These are phyloP conservation scores for Spencermartinsiella europaea DNA, from an alignment of 805 yeast genomes.

Conservation along the genomic window DNA sequence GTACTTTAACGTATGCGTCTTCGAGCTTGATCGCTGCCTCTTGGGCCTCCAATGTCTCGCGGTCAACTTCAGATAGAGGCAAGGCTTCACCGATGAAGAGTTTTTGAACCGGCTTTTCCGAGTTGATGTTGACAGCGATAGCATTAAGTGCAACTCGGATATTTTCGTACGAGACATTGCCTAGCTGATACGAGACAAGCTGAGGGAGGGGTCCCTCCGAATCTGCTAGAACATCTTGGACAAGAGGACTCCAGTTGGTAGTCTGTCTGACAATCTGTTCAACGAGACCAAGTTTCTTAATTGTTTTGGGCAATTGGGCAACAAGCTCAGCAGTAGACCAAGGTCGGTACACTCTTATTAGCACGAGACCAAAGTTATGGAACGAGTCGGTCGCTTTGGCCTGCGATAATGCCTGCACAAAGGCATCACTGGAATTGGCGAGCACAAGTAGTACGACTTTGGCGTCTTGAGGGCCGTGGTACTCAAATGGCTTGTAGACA, in stretches of 20 bases:
- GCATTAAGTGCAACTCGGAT: conserved; percentile 41
- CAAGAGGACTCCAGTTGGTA: conserved; percentile 59
- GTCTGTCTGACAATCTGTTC: conserved; percentile 53
- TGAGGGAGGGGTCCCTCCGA: conserved; percentile 14
- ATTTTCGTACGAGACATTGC: conserved; percentile 37
- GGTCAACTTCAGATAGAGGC: conserved; percentile 20
- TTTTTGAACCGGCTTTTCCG: conserved; percentile 55
- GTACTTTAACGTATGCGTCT: conserved; percentile 69
- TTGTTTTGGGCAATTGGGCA: conserved; percentile 47
- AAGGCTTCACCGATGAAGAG: conserved; percentile 47
- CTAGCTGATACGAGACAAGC: conserved; percentile 49
- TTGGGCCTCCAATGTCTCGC: conserved; percentile 35
- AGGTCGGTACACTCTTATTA: conserved; percentile 68
- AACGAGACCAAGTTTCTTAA: conserved; percentile 53
- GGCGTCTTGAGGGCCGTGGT: conserved; percentile 39
- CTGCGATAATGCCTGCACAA: conserved; percentile 37
- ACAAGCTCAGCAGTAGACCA: conserved; percentile 53
- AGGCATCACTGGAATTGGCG: conserved; percentile 49
- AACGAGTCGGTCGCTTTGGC: conserved; percentile 28
- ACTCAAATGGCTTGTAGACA: conserved; percentile 39
- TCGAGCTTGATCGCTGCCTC: conserved; percentile 53
- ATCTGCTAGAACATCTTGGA: conserved; percentile 69
- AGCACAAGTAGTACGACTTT: conserved; percentile 54
- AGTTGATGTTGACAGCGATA: conserved; percentile 48
- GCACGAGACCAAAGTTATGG: conserved; percentile 42